Base-by-base conservation (phyloP, 768 basidiomycete species). In the Ramaria sp. region DNA sequence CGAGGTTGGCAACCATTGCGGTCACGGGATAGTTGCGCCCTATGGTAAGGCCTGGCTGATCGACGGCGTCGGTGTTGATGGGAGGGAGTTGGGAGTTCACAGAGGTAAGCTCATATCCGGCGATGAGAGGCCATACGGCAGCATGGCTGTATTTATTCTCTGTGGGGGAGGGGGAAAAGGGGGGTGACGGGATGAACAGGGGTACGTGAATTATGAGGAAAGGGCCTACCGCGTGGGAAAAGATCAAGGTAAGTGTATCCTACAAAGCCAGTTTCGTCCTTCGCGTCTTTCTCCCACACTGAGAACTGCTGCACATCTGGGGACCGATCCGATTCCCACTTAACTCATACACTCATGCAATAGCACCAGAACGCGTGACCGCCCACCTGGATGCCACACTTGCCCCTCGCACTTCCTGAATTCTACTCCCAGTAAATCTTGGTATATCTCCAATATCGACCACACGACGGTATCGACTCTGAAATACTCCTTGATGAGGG, bases 1-100 rank as follows among this genome's bases (percentile, higher is more conserved):
- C 88, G 10, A 94, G 78, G 67, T 92, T 93, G 39, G 91, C 91
- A 7, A 93, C 91, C 91, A 93, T 93, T 3, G 86, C 85, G 1
- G 83, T 69, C 51, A 89, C 68, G 2, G 90, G 90, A 67, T 89
- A 91, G 65, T 75, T 75, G 31, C 86, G 78, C 51, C 75, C 75
- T 43, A 82, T 83, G 56, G 80, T 70, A 0, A 76, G 59, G 19
- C 13, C 13, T 9, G 34, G 4, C 34, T 37, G 34, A 7, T 10
- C 34, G 10, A 3, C 34, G 2, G 34, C 3, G 13, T 37, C 2
- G 34, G 13, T 37, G 34, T 7, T 10, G 34, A 34, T 34, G 11
- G 33, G 33, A 34, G 33, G 33, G 5, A 37, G 34, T 10, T 37
- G 34, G 34, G 34, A n/a, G 19, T 24, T 7, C 2, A 37, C 13